These are phyloP conservation scores for Trichocomaceae sp. DNA, from an alignment of 2,329 filamentous ascomycete genomes.

Conservation along the genomic window DNA sequence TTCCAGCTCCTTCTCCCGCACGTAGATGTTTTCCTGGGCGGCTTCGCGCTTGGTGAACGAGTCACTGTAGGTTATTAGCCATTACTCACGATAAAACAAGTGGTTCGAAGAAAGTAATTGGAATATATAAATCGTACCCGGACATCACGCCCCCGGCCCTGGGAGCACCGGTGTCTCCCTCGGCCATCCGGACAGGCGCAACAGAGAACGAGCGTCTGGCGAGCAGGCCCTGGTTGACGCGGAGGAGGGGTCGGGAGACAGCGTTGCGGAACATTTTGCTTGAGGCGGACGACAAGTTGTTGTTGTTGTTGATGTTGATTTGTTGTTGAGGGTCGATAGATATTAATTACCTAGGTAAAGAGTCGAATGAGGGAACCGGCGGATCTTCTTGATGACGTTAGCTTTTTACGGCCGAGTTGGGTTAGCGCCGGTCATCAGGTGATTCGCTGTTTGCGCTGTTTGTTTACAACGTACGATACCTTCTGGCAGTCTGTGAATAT, in stretches of 20 bases:
- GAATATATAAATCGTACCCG: slow-evolving; percentile 27
- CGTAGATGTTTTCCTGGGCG: slow-evolving; percentile 76
- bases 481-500: no score
- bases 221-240: slow-evolving; percentile 39
- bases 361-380: neutral
- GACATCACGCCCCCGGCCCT: slow-evolving; percentile 29
- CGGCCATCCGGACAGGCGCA: slow-evolving; percentile 57
- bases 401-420: no score
- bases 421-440: neutral
- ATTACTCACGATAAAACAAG: no score
- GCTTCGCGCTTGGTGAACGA: slow-evolving; percentile 88
- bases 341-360: no score
- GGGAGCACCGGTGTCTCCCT: slow-evolving; percentile 60
- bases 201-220: slow-evolving; percentile 56
- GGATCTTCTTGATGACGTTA: slow-evolving; percentile 2
- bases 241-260: slow-evolving; percentile 14
- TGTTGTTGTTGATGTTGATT: neutral
- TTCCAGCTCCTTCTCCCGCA: slow-evolving; percentile 80
- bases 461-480: neutral
- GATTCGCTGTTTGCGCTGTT: slow-evolving; percentile 8
- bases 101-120: neutral
- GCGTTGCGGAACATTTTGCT: slow-evolving; percentile 14
- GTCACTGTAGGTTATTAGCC: slow-evolving; percentile 54
- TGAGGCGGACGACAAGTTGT: neutral
- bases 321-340: no score